Evolutionary conservation across 2,329 filamentous ascomycete species (phyloP).

Genomic region (Monilinia aucupariae): DNA sequence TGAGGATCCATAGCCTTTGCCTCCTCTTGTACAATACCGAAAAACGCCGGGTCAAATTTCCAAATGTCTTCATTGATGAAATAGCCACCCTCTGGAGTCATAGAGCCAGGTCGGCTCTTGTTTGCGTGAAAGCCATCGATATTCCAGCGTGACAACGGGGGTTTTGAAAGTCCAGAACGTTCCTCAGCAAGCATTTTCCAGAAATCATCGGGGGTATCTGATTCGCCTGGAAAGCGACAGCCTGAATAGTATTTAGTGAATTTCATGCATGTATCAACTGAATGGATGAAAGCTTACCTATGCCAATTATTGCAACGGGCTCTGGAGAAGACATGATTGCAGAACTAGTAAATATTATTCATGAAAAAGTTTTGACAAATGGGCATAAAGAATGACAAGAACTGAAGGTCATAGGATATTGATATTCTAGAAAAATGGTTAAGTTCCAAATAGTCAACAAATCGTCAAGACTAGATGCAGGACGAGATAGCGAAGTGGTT

Average conservation of each 20-base stretch:
- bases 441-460: not conserved
- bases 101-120: slow-evolving; percentile 17
- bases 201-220: slow-evolving; percentile 18
- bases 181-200: slow-evolving; percentile 22
- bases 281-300: slow-evolving; percentile 25
- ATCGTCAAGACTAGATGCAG: not conserved
- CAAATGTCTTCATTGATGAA: slow-evolving; percentile 29
- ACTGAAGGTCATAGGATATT: not conserved
- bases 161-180: slow-evolving; percentile 16
- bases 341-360: not conserved
- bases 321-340: slow-evolving; percentile 5
- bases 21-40: slow-evolving; percentile 9
- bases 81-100: slow-evolving; percentile 20
- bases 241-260: not conserved
- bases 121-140: slow-evolving; percentile 20
- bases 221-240: slow-evolving; percentile 46
- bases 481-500: not conserved
- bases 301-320: slow-evolving; percentile 36
- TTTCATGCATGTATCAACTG: not conserved
- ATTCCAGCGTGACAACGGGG: slow-evolving; percentile 22
- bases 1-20: slow-evolving; percentile 13
- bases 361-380: not conserved
- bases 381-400: not conserved
- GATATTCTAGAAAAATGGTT: not conserved
- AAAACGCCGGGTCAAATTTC: slow-evolving; percentile 23